A percentile compares a stretch with the other conserved stretches of the same genome.
These are phyloP conservation scores for Marchantia paleacea DNA, from an alignment of 225 moss, liverwort and hornwort genomes.

Conservation along the genomic window DNA sequence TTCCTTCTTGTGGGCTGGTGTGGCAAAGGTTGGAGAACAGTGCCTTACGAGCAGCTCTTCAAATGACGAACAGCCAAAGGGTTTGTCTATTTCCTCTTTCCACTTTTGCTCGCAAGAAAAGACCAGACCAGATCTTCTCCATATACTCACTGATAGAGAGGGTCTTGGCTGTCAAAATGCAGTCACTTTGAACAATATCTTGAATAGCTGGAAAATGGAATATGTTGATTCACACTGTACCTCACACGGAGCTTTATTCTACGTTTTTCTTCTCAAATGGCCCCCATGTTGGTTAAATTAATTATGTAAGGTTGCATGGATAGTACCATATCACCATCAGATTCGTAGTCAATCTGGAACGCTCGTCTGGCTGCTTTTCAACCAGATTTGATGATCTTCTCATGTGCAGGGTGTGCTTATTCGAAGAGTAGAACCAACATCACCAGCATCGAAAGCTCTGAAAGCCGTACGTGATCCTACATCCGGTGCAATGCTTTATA, in stretches of 20 bases:
- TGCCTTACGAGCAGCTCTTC: constrained; percentile 75
- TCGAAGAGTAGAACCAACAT: constrained; percentile 92
- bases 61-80: constrained; percentile 79
- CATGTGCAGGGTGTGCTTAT: constrained; percentile 79
- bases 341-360: too few relatives aligned
- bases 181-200: background rate
- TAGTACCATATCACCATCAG: too few relatives aligned
- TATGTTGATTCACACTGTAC: background rate
- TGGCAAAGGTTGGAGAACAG: constrained; percentile 98
- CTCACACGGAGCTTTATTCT: too few relatives aligned
- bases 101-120: background rate
- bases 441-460: constrained; percentile 79
- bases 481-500: too few relatives aligned
- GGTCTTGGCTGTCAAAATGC: background rate
- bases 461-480: constrained; percentile 53
- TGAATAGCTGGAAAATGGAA: background rate
- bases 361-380: background rate
- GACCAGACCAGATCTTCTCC: background rate
- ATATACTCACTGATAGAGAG: too few relatives aligned
- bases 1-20: constrained; percentile 83
- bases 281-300: too few relatives aligned
- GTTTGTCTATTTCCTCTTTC: constrained; percentile 34
- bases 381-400: background rate
- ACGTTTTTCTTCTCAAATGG: too few relatives aligned
- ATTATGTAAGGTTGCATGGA: too few relatives aligned